Conservation (phyloP, 768 basidiomycete genomes). For the Lyophyllum shimeji region DNA sequence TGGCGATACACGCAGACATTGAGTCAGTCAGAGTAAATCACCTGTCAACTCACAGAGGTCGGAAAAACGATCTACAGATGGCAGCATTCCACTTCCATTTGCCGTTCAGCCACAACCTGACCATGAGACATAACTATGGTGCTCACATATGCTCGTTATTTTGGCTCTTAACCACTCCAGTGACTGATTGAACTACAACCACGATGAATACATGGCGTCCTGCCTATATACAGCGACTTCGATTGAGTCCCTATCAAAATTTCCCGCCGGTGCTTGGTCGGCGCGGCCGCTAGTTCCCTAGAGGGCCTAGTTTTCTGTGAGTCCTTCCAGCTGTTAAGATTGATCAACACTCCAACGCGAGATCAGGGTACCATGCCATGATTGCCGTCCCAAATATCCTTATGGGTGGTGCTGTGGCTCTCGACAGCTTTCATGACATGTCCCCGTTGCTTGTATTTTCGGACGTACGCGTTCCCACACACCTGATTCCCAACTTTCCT, state of each 20-base stretch:
- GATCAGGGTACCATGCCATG: conserved; percentile 14
- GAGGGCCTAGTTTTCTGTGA: conserved; percentile 2
- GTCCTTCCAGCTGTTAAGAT: neutral
- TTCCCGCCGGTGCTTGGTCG: conserved; percentile 3
- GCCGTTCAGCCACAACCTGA: neutral
- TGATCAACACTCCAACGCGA: conserved; percentile 13
- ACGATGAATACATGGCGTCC: neutral
- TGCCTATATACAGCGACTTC: neutral
- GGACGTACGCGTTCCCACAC: neutral
- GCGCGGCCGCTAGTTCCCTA: conserved; percentile 6
- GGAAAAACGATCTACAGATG: neutral
- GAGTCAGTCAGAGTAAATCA: neutral
- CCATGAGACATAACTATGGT: neutral
- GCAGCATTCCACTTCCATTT: neutral
- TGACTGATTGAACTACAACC: neutral
- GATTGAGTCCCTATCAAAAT: conserved; percentile 1
- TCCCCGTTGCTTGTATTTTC: neutral
- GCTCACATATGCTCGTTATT: neutral
- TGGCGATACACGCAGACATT: neutral
- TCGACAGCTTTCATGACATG: neutral
- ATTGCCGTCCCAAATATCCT: conserved; percentile 14
- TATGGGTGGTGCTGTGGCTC: conserved; percentile 2
- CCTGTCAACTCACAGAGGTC: neutral
- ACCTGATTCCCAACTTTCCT: neutral
- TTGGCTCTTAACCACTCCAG: neutral